Evolutionary conservation across 306 rosid species (phyloP).

Genomic region (Cucumis melo): DNA sequence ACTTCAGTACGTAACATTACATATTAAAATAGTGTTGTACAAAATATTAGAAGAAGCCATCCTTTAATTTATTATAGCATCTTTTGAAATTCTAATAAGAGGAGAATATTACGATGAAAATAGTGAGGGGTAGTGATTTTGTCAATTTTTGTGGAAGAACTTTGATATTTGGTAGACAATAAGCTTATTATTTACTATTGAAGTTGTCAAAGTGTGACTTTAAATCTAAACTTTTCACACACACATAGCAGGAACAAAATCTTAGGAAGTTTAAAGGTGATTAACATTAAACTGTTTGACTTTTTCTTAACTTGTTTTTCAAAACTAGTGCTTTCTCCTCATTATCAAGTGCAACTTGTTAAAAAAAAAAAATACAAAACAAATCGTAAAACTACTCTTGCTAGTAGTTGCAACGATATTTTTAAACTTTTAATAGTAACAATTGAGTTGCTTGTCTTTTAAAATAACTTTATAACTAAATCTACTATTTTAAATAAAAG

Average conservation of each 20-base stretch:
- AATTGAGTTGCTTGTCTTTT: no score
- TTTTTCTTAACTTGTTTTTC: neutral
- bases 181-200: neutral
- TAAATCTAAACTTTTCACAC: neutral
- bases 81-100: neutral
- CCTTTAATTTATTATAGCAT: neutral
- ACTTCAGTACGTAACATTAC: no score
- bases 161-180: neutral
- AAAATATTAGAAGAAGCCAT: neutral
- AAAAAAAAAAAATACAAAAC: no score
- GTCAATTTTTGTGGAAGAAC: neutral
- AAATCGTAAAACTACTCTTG: no score
- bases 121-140: neutral
- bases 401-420: no score
- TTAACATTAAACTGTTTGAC: neutral
- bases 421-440: no score
- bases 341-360: no score
- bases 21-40: neutral
- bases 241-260: neutral
- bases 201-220: neutral
- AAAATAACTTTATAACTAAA: no score
- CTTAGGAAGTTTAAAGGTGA: neutral
- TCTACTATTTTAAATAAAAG: no score
- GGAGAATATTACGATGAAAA: neutral
- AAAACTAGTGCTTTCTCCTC: neutral